Evolutionary conservation across 345 rosid species (phyloP), one percentile per base, ranked within the genome.

Genomic region (Corymbia maculata): DNA sequence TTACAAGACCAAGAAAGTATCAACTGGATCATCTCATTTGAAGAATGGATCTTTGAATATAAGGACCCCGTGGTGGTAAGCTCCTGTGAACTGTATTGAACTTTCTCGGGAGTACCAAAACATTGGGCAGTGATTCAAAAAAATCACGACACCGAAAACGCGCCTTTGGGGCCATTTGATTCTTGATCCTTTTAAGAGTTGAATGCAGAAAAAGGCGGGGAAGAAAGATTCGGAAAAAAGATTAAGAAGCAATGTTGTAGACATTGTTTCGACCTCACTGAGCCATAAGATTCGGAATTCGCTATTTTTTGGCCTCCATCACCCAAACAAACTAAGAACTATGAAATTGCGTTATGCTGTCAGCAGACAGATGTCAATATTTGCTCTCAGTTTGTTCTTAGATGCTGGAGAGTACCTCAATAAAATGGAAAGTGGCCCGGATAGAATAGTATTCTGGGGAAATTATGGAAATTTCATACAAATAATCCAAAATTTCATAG

Each of bases 11-110:
- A 95, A 94, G 93, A 91, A 92, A 91, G 93, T 92, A 61, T 86
- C 87, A 30, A 87, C 95, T 3, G 92, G 91, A 53, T 91, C 94
- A 80, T 90, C 90, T 51, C 30, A 88, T 55, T 42, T 51, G 79
- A 90, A 93, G 87, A 91, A 85, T 89, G 97, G 93, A 24, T 91
- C 92, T 87, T 51, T 94, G 42, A 96, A 96, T 92, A 92, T 95
- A 42, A 93, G 98, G 90, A 96, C 98, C 24, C 95, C 97, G 32
- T 96, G 98, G 98, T 96, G 97, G 98, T 95, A 91, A 51, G 93
- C 66, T 88, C 51, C 82, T 8, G 64, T 4, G 28, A 85, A 32
- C 15, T 0, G 26, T 36, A 17, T 36, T 21, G 26, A 17, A 75
- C 9, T 70, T 32, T 16, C 80, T 70, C 24, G 17, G 47, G 45